These are phyloP conservation scores for Diaporthe helianthi DNA, from an alignment of 2,329 filamentous ascomycete genomes.

Conservation along the genomic window DNA sequence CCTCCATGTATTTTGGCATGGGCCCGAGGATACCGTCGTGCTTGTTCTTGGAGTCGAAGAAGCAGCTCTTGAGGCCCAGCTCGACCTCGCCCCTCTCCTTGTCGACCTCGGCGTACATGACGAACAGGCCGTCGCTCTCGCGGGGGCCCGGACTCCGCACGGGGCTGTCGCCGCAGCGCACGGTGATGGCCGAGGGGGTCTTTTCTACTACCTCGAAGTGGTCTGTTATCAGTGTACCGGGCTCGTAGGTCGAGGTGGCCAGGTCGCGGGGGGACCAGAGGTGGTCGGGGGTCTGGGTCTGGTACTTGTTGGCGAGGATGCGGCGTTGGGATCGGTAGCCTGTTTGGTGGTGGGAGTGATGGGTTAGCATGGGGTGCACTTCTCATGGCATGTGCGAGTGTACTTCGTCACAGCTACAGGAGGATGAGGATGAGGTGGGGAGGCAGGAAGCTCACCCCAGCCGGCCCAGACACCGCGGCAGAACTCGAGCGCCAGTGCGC, in stretches of 20 bases:
- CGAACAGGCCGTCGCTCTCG: constrained; percentile 69
- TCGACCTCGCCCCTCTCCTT: constrained; percentile 65
- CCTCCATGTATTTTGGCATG: constrained; percentile 47
- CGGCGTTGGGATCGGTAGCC: constrained; percentile 66
- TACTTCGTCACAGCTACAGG: background rate
- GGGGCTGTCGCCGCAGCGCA: constrained; percentile 72
- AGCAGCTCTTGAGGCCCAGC: constrained; percentile 68
- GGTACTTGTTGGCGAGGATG: constrained; percentile 66
- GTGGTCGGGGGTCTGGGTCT: constrained; percentile 62
- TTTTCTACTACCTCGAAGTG: constrained; percentile 77
- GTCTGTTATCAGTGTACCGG: constrained; percentile 70
- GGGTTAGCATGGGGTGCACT: background rate
- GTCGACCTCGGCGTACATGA: constrained; percentile 68
- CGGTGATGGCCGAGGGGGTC: constrained; percentile 63
- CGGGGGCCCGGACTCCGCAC: constrained; percentile 59
- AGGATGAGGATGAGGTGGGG: background rate
- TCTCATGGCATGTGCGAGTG: background rate
- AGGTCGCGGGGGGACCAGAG: constrained; percentile 68
- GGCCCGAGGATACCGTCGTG: constrained; percentile 44
- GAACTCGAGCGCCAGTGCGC: constrained; percentile 67
- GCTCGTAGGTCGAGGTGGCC: constrained; percentile 61
- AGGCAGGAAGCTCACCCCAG: constrained; percentile 56
- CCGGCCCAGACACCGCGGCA: constrained; percentile 73
- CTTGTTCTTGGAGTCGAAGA: constrained; percentile 58
- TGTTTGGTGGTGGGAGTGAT: constrained; percentile 39